These are phyloP conservation scores for Coffea canephora DNA, from an alignment of 257 asterid species.

Conservation along the genomic window DNA sequence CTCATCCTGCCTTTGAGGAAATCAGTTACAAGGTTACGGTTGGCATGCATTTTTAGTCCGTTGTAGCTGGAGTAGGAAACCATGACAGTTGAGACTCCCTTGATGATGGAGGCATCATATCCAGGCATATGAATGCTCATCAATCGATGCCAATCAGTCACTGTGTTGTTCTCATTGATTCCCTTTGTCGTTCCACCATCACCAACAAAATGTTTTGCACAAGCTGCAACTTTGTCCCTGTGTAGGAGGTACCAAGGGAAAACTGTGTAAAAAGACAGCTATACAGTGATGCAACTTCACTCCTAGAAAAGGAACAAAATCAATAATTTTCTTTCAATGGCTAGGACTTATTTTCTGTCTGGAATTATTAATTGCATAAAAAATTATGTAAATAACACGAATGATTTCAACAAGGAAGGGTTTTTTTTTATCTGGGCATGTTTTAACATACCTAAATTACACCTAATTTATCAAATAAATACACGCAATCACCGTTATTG, in stretches of 20 bases:
- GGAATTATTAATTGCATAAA: no score
- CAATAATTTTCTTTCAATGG: no score
- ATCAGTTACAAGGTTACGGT: conserved; percentile 28
- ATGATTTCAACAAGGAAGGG: no score
- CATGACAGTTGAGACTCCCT: conserved; percentile 40
- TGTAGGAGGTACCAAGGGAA: not conserved
- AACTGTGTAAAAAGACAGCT: no score
- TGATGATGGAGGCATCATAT: conserved; percentile 29
- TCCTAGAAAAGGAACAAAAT: not conserved
- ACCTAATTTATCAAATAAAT: no score
- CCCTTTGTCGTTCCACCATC: conserved; percentile 42
- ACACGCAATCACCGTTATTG: no score
- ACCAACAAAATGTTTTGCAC: conserved; percentile 45
- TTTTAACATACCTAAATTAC: no score
- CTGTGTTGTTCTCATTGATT: conserved; percentile 34
- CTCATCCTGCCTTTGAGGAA: conserved; percentile 21
- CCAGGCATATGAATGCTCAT: conserved; percentile 39
- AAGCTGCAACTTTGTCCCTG: conserved; percentile 36
- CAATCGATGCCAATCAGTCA: conserved; percentile 29
- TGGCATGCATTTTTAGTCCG: conserved; percentile 40
- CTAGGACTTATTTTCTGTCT: no score
- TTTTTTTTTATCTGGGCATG: no score
- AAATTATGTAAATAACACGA: no score
- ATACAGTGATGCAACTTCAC: not conserved
- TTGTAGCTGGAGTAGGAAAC: conserved; percentile 43